A percentile compares a stretch with the other conserved stretches of the same genome.
These are phyloP conservation scores for Phaffia australis DNA, from an alignment of 768 basidiomycete species.

Conservation along the genomic window DNA sequence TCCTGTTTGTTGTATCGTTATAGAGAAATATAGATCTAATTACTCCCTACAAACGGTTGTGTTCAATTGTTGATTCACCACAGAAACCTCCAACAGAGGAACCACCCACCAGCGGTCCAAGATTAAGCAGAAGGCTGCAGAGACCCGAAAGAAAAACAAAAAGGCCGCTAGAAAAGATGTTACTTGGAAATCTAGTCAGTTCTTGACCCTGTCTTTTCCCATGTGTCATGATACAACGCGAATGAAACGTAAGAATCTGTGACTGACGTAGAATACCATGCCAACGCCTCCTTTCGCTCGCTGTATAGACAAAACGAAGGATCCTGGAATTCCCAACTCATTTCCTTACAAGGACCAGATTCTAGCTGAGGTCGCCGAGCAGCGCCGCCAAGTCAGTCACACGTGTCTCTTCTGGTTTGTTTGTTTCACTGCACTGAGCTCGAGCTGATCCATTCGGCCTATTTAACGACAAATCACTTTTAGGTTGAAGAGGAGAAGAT, in stretches of 20 bases:
- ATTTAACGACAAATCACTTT: background rate
- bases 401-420: background rate
- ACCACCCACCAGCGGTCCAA: constrained; percentile 63
- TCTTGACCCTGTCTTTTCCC: background rate
- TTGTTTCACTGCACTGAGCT: background rate
- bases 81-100: constrained; percentile 74
- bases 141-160: constrained; percentile 62
- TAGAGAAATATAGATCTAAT: background rate
- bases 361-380: constrained; percentile 74
- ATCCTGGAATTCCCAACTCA: constrained; percentile 84
- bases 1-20: too few species aligned
- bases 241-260: background rate
- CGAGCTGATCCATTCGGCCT: background rate
- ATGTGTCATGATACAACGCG: too few species aligned
- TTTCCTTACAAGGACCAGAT: constrained; percentile 93
- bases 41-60: background rate
- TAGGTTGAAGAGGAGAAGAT: constrained; percentile 65
- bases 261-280: background rate
- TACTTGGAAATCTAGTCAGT: constrained; percentile 76
- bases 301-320: constrained; percentile 60
- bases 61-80: background rate
- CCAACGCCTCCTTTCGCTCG: constrained; percentile 11
- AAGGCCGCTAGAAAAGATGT: constrained; percentile 66
- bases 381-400: constrained; percentile 56
- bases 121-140: constrained; percentile 62